Base-by-base conservation (phyloP, 257 asterid genomes). In the Cinchona pubescens region DNA sequence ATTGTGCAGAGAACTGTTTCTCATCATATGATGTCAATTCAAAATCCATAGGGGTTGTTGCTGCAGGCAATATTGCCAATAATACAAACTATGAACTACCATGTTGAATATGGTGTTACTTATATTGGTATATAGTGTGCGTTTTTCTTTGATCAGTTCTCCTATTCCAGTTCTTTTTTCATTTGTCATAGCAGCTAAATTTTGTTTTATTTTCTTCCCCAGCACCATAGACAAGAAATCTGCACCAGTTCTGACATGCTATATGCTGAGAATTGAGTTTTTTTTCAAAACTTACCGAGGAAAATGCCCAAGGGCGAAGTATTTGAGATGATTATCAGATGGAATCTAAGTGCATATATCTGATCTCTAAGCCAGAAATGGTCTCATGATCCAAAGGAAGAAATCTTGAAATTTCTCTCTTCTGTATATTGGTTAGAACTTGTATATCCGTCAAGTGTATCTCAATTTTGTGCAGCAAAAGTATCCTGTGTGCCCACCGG, bases 1-100 rank as follows among this genome's bases (percentile, higher is more conserved):
- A 68, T 68, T 78, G 42, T 83, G 90, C 88, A 92, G 97, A 85
- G 81, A 83, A 85, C 76, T 63, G 89, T 78, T 56, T 76, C 90
- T 90, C 94, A 32, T 83, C 91, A 46, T 80, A 86, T 60, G 93
- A 86, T 78, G 79, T 77, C 79, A 76, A 70, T 71, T 48, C 76
- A 74, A 85, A 82, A 40, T 80, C 81, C 69, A 73, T 79, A 42
- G 87, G 82, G 40, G 72, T 82, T 73, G 72, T 82, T 73, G 80
- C 90, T 66, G 75, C 87, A 29, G 88, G 80, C 67, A 48, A 35
- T 58, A 7, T 70, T 53, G 43, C 66, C 75, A 77, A 73, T 65
- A 74, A 76, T 79, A 78, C 46, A 19, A 76, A 30, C 79, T 45
- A 32, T 62, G 78, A 79, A 67, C 59, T 79, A 65, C 78, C 76